Evolutionary conservation across 1,139 yeast species (phyloP), one percentile per base, ranked within the genome.

Genomic region (Debaryomycetaceae sp.): DNA sequence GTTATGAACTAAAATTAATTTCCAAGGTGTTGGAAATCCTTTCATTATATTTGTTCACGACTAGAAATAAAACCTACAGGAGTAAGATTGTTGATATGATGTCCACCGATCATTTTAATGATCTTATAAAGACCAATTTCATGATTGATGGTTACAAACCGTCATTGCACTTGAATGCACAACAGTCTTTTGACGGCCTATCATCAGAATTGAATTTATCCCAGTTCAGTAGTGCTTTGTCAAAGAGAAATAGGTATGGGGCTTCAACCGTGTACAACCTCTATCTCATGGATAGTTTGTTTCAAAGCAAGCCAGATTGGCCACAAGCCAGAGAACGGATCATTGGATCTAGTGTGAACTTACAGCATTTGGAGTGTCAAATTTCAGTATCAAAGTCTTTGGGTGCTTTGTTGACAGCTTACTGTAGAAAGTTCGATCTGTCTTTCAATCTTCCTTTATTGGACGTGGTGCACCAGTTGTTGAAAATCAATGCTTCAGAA

Each of bases 381-480:
- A 70, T 84, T 22, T 69, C 79, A 3, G 78, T 86, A 24, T 84
- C 88, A 3, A 84, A 83, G 56, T 79, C 96, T 0, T 83, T 87
- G 76, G 91, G 95, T 42, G 90, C 93, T 1, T 67, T 90, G 13
- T 51, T 87, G 29, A 83, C 95, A 0, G 81, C 95, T 0, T 78
- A 78, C 51, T 77, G 84, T 53, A 69, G 75, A 44, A 64, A 63
- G 39, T 73, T 62, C 49, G 58, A 63, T 34, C 68, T 65, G 17
- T 54, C 58, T 13, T 55, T 80, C 13, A 61, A 61, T 42, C 44
- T 63, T 0, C 59, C 70, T 1, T 73, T 76, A 51, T 59, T 79
- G 53, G 64, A 63, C 23, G 67, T 81, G 44, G 73, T 81, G 2
- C 61, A 75, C 9, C 68, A 72, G 34, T 68, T 87, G 29, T 64